phyloP scores from a whole-genome alignment of 257 asterid genomes.

The Nicotiana sylvestris region DNA sequence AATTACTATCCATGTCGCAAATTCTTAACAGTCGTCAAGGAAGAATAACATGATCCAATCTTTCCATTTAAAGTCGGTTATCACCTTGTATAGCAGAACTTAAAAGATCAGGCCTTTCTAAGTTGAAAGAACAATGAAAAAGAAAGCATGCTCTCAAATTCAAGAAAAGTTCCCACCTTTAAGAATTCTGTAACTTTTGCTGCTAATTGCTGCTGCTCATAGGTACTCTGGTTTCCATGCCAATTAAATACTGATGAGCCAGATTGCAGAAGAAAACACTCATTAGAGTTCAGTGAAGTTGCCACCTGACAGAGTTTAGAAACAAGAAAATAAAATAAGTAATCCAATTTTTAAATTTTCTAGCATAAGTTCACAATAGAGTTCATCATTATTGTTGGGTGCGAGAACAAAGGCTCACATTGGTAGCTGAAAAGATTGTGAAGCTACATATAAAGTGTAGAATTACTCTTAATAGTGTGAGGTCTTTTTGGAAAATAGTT shows the following conservation, averaged over 20 bases:
- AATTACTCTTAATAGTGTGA: no score
- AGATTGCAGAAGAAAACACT: conserved; percentile 88
- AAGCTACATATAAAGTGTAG: no score
- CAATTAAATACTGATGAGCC: conserved; percentile 74
- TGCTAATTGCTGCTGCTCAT: conserved; percentile 84
- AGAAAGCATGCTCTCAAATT: neutral
- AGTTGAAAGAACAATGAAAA: neutral
- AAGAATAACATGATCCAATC: neutral
- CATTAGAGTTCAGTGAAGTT: conserved; percentile 70
- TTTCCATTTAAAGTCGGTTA: neutral
- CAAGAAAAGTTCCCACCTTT: conserved; percentile 48
- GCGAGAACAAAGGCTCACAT: no score
- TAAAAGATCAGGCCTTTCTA: neutral
- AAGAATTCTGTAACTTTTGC: conserved; percentile 77
- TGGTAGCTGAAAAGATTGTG: no score
- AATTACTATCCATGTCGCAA: neutral
- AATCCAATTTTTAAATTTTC: neutral
- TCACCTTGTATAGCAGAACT: neutral
- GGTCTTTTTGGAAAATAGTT: no score
- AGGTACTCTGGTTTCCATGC: conserved; percentile 87
- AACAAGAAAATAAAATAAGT: neutral
- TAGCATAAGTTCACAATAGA: neutral
- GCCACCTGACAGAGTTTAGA: conserved; percentile 52
- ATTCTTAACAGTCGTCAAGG: neutral
- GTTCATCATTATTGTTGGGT: neutral